Base-by-base conservation (phyloP, 1,284 basidiomycete species). In the Ustilago lituana region DNA sequence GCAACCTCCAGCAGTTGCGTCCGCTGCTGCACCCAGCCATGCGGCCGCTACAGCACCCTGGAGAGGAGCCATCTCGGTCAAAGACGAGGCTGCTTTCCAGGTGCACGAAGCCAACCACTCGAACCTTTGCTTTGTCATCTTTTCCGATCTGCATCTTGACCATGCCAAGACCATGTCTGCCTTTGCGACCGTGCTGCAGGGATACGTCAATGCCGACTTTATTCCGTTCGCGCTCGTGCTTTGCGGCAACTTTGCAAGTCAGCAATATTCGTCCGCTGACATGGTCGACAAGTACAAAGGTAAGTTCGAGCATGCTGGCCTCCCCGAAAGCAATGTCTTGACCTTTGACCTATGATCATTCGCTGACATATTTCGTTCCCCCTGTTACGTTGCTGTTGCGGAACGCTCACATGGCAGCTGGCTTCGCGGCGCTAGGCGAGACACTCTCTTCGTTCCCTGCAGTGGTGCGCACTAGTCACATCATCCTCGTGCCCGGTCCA, bases 81-180 rank as follows among this genome's bases (percentile, higher is more conserved):
- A 91, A n/a, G 94, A 98, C 85, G 96, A 98, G 84, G 92, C 93
- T 74, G 88, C 60, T 9, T 82, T 61, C 22, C 45, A 51, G 11
- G 65, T 69, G 8, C 75, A 82, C 31, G 82, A 84, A 48, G 56
- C 78, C 22, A 47, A 58, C 12, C 81, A 83, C 54, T 74, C 75
- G 14, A 81, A 82, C n/a, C 88, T 93, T 46, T 94, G 71, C 53
- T 62, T 98, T 84, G 93, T 97, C 81, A 89, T 98, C 68, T 86
- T 98, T 24, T 98, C 94, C 0, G 96, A 99, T 81, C 88, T 95
- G 5, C 92, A 92, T 88, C 85, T 96, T n/a, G 94, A 99, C 83
- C 89, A 93, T 68, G 89, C 91, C 0, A 87, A 90, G 56, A 93
- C 93, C 1, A 83, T 97, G 11, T 83, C 85, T 7, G 93, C 91